These are phyloP conservation scores for Neofusicoccum sp. DNA, from an alignment of 2,329 filamentous ascomycete species.

Conservation along the genomic window DNA sequence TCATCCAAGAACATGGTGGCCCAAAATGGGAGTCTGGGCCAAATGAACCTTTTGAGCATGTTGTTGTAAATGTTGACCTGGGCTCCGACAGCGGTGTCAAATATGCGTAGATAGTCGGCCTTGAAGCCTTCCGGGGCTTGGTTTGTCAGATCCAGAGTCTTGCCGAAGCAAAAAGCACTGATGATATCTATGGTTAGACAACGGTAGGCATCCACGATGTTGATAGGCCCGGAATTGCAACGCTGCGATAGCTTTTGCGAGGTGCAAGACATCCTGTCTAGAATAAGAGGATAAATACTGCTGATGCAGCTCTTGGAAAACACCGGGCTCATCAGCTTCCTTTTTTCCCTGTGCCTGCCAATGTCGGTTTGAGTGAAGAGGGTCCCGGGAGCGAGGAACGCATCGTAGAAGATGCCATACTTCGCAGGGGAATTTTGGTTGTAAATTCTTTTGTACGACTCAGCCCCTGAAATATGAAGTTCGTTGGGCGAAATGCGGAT, in stretches of 20 bases:
- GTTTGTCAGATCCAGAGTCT: neutral
- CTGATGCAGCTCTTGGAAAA: neutral
- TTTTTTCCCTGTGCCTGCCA: neutral
- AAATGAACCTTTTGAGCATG: neutral
- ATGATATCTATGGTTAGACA: neutral
- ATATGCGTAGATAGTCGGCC: neutral
- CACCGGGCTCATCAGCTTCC: neutral
- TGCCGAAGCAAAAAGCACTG: neutral
- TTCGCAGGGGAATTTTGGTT: neutral
- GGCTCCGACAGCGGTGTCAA: neutral
- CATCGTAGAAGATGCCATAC: neutral
- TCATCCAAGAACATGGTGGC: neutral
- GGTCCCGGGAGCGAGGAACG: neutral
- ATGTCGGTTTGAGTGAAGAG: neutral
- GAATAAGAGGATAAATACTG: neutral
- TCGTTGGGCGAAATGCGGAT: neutral
- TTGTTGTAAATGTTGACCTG: neutral
- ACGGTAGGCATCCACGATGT: neutral
- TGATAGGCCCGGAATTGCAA: neutral
- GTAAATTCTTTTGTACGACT: neutral
- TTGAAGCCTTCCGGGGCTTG: neutral
- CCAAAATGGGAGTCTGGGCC: neutral
- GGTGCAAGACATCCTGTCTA: neutral
- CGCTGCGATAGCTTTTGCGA: neutral
- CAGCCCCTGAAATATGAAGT: neutral